phyloP scores from a whole-genome alignment of 208 protist genomes.

The Crithidia acanthocephali region DNA sequence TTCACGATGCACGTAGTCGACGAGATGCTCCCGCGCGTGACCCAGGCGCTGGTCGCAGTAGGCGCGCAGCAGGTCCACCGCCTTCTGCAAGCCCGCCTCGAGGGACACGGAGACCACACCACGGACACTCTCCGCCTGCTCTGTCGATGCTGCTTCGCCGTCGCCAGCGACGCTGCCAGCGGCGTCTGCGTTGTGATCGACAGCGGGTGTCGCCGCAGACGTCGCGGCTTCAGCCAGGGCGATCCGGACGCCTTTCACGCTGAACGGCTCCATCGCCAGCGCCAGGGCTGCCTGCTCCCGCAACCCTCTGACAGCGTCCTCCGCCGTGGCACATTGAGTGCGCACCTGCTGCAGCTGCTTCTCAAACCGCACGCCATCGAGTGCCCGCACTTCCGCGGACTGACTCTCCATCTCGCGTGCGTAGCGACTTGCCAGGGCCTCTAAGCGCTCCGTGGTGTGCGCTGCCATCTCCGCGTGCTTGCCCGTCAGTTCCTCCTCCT shows the following conservation, averaged over 20 bases:
- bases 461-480: conserved; percentile 29
- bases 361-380: conserved; percentile 41
- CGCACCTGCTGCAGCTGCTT: conserved; percentile 42
- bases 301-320: conserved; percentile 27
- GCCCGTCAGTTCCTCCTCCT: conserved; percentile 29
- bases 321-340: conserved; percentile 4
- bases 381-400: conserved; percentile 36
- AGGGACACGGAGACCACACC: conserved; percentile 2
- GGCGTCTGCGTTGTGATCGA: background rate
- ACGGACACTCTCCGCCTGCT: background rate
- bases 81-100: conserved; percentile 25
- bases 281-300: conserved; percentile 39
- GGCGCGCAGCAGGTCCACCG: conserved; percentile 38
- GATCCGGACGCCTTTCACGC: conserved; percentile 33
- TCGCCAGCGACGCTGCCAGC: background rate
- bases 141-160: background rate
- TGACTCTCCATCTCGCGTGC: conserved; percentile 29
- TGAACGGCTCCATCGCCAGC: conserved; percentile 31
- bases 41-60: conserved; percentile 48
- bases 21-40: conserved; percentile 43
- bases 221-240: conserved; percentile 5
- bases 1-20: conserved; percentile 60
- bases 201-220: background rate
- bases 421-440: conserved; percentile 34
- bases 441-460: conserved; percentile 40